Evolutionary conservation across 2,329 filamentous ascomycete genomes (phyloP), one percentile per base, ranked within the genome.

Genomic region (Cladophialophora immunda): DNA sequence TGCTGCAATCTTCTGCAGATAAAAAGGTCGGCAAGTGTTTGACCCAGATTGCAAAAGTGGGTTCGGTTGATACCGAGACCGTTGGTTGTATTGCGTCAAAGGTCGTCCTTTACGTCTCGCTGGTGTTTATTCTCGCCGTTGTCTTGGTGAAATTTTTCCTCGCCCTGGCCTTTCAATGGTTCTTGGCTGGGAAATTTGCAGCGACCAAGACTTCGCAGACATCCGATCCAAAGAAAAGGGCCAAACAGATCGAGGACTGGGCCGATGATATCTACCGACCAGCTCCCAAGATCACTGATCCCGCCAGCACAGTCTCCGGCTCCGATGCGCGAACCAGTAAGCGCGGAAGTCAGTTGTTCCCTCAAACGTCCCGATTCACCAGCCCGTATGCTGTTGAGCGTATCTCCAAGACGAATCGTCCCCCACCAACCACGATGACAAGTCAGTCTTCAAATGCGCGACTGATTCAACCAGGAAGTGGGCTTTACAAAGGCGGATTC

Each of bases 1-100:
- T 92, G 64, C 94, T 97, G 78, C 92, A 97, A 75, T 89, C 88
- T 0, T 85, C 87, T 7, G 81, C 85, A 2, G 93, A 97, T 75
- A 97, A 94, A 83, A 85, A 88, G 71, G 85, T 94, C 58, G 94
- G 92, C 13, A 88, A 93, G 76, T 99, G 95, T 78, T 88, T 99
- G 70, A 89, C 93, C 69, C 90, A 99, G 75, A 97, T 96, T 70
- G 93, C 97, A 85, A 97, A 94, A 78, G 95, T 99, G 59, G 95
- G 95, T 66, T 94, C 91, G 13, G 91, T 99, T 67, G 96, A 99
- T 75, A 98, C 95, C 0, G 94, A 97, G 74, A 97, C 92, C 6
- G 92, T 99, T 57, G 95, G 95, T 17, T 99, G 95, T 81, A 99
- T 99, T 77, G 95, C 95, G 1, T 97, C 94, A 71, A 92, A 97